Conservation (phyloP, 495 filamentous ascomycete species). For the Penicillium diatomitis region DNA sequence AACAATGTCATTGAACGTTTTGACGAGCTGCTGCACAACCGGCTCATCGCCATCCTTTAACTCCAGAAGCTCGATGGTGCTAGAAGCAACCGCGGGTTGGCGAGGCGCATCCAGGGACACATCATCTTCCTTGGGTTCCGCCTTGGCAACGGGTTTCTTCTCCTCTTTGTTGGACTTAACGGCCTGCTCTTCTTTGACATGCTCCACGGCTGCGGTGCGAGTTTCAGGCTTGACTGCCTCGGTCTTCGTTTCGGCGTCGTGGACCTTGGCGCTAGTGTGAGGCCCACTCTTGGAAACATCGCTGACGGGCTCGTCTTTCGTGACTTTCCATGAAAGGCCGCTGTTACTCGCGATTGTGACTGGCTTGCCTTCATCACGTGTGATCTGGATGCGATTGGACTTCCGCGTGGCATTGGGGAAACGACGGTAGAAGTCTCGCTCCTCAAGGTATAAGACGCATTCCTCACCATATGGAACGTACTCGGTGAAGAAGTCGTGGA, state of each 20-base stretch:
- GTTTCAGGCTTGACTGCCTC: slow-evolving; percentile 25
- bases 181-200: slow-evolving; percentile 37
- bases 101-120: slow-evolving; percentile 25
- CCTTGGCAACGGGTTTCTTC: slow-evolving; percentile 22
- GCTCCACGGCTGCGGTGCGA: slow-evolving; percentile 26
- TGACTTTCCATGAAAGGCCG: slow-evolving; percentile 75
- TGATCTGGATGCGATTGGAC: slow-evolving; percentile 35
- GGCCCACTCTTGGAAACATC: slow-evolving; percentile 37
- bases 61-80: slow-evolving; percentile 64
- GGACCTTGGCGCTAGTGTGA: slow-evolving; percentile 36
- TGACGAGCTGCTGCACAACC: slow-evolving; percentile 86
- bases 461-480: slow-evolving; percentile 94
- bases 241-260: slow-evolving; percentile 27
- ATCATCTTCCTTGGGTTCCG: slow-evolving; percentile 21
- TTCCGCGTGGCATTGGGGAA: slow-evolving; percentile 66
- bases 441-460: slow-evolving; percentile 92
- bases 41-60: slow-evolving; percentile 69
- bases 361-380: slow-evolving; percentile 53
- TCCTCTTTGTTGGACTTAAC: slow-evolving; percentile 21
- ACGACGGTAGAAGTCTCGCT: slow-evolving; percentile 83
- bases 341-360: slow-evolving; percentile 78
- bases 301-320: slow-evolving; percentile 40
- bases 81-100: slow-evolving; percentile 37
- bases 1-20: slow-evolving; percentile 92
- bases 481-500: slow-evolving; percentile 99